A percentile compares a stretch with the other conserved stretches of the same genome.
Evolutionary conservation across 225 moss, liverwort and hornwort species (phyloP).

Genomic region (Rhytidiadelphus loreus): DNA sequence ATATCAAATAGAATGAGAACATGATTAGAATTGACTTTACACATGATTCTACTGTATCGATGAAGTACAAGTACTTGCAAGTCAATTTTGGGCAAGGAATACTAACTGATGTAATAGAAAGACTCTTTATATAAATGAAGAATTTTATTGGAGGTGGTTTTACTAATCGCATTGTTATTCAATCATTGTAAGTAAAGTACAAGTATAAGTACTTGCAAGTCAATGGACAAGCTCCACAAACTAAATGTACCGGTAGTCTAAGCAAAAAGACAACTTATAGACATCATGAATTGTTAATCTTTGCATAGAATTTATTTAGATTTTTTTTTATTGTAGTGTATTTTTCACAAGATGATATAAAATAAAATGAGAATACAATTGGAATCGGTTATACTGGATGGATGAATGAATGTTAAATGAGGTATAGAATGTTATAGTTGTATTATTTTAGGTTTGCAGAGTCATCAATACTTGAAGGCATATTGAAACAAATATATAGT

Average conservation of each 20-base stretch:
- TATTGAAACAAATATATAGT: no score
- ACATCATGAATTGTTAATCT: not conserved
- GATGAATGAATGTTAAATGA: not conserved
- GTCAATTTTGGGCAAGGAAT: not conserved
- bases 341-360: not conserved
- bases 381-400: not conserved
- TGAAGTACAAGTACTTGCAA: not conserved
- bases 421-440: not conserved
- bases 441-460: rapidly evolving
- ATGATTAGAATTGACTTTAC: not conserved
- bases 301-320: not conserved
- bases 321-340: not conserved
- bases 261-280: not conserved
- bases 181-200: not conserved
- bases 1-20: not conserved
- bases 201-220: not conserved
- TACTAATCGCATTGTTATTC: not conserved
- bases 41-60: not conserved
- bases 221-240: rapidly evolving
- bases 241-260: not conserved
- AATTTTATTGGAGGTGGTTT: not conserved
- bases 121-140: not conserved
- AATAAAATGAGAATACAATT: not conserved
- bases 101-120: not conserved
- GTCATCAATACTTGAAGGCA: not conserved